These are phyloP conservation scores for Termitomyces sp. DNA, from an alignment of 768 basidiomycete genomes.

Conservation along the genomic window DNA sequence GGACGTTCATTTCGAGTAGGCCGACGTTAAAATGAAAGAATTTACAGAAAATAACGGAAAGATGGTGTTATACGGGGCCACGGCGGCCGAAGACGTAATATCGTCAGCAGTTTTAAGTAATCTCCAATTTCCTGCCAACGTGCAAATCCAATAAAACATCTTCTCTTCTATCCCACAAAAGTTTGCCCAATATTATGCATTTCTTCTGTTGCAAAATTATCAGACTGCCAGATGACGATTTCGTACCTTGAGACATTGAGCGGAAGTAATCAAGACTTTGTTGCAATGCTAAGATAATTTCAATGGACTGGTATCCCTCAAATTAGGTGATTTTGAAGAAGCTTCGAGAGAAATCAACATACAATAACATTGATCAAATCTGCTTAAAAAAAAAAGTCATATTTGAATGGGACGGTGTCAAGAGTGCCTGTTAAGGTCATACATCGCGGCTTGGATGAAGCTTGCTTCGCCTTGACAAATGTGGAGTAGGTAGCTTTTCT, in stretches of 20 bases:
- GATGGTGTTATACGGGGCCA: not conserved
- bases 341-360: too few species aligned
- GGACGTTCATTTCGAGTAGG: not conserved
- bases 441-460: too few species aligned
- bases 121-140: not conserved
- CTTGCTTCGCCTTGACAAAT: slow-evolving; percentile 28
- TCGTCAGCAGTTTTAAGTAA: not conserved
- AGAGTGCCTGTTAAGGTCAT: too few species aligned
- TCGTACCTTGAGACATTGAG: not conserved
- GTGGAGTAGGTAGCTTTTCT: slow-evolving; percentile 33
- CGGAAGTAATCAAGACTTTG: slow-evolving; percentile 15
- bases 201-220: not conserved
- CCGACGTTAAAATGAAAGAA: not conserved
- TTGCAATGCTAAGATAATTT: slow-evolving; percentile 11
- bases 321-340: too few species aligned
- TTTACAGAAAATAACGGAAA: not conserved
- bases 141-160: not conserved
- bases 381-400: too few species aligned
- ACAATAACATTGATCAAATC: too few species aligned
- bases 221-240: not conserved
- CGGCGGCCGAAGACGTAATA: not conserved
- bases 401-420: too few species aligned
- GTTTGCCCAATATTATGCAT: too few species aligned
- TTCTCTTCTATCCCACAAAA: too few species aligned
- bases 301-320: too few species aligned